phyloP scores from a whole-genome alignment of 345 rosid genomes.

The Hibiscus syriacus region DNA sequence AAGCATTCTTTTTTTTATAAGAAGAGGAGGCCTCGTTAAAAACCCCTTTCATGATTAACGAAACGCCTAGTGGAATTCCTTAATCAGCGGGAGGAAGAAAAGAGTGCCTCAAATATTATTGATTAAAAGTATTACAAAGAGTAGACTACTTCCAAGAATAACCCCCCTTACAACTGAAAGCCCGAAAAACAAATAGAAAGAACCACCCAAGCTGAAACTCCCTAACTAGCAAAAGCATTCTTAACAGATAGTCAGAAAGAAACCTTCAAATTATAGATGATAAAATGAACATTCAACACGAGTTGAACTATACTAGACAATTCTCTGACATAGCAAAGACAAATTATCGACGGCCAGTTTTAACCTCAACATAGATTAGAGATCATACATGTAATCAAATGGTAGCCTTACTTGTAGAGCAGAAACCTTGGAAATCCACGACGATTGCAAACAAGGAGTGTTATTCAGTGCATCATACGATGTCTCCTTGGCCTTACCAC shows the following conservation, averaged over 20 bases:
- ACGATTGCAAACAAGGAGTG: slow-evolving; percentile 89
- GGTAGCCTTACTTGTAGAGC: slow-evolving; percentile 70
- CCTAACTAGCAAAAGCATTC: not conserved
- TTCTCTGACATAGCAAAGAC: not conserved
- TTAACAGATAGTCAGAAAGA: not conserved
- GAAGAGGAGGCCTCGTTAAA: no score
- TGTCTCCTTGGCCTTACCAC: slow-evolving; percentile 95
- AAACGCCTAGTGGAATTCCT: no score
- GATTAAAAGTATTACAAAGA: no score
- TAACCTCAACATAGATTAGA: not conserved
- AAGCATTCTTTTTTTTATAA: not conserved
- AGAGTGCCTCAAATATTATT: no score
- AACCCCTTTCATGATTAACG: no score
- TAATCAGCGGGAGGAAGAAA: no score
- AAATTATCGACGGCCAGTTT: not conserved
- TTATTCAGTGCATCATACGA: slow-evolving; percentile 93
- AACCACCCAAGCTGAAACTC: no score
- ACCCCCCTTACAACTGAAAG: no score
- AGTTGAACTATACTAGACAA: not conserved
- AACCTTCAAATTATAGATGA: not conserved
- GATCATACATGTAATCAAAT: slow-evolving; percentile 14
- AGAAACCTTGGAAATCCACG: slow-evolving; percentile 94
- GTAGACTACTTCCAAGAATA: no score
- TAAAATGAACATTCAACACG: not conserved
- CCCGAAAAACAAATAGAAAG: no score